phyloP scores from a whole-genome alignment of 148 eudicot genomes.

The Silene uniflora region DNA sequence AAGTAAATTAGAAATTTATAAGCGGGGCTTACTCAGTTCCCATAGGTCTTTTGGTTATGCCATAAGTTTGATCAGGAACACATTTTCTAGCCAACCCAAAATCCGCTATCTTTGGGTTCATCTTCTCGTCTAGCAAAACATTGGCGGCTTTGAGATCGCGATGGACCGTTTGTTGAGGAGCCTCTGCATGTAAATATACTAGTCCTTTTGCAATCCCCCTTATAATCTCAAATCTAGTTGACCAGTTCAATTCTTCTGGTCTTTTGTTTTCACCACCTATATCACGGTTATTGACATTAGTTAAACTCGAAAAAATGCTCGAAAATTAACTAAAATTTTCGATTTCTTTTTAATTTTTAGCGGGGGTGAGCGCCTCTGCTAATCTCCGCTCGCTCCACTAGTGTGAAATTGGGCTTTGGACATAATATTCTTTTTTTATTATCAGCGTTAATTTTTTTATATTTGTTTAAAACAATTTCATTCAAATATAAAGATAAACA shows the following conservation, averaged over 20 bases:
- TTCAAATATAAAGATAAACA: too few relatives aligned
- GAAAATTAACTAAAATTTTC: too few relatives aligned
- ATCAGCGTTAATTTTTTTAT: too few relatives aligned
- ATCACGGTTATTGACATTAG: not conserved
- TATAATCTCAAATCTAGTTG: conserved; percentile 3
- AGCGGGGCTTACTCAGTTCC: conserved; percentile 1
- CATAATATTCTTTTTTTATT: too few relatives aligned
- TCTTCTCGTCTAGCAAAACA: conserved; percentile 13
- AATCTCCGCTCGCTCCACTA: too few relatives aligned
- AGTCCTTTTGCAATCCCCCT: conserved; percentile 14
- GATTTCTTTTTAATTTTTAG: too few relatives aligned
- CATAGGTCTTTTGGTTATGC: conserved; percentile 1
- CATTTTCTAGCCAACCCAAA: conserved; percentile 20
- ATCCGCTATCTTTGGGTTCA: conserved; percentile 14
- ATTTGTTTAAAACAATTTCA: too few relatives aligned
- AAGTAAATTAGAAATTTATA: too few relatives aligned
- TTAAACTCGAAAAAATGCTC: too few relatives aligned
- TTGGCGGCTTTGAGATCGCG: conserved; percentile 20
- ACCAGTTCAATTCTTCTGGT: not conserved
- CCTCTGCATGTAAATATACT: conserved; percentile 16
- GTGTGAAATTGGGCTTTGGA: too few relatives aligned
- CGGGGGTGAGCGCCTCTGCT: too few relatives aligned
- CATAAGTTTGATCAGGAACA: conserved; percentile 12
- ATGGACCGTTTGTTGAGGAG: conserved; percentile 14
- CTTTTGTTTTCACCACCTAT: not conserved